Evolutionary conservation across 306 rosid species (phyloP), one percentile per base, ranked within the genome.

Genomic region (Alnus rubra): DNA sequence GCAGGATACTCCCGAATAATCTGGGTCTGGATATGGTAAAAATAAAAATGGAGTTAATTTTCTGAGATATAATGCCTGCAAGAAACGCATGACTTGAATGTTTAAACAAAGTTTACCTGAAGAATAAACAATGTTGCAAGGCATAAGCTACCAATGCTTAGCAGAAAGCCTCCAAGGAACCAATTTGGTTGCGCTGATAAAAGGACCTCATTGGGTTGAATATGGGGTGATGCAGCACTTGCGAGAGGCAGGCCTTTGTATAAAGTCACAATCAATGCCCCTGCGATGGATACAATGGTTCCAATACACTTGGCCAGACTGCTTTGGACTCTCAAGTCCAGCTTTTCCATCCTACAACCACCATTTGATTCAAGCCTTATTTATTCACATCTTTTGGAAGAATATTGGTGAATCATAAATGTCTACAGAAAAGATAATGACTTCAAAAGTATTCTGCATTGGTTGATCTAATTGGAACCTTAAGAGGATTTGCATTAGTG

Each of bases 151-250:
- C 52, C 59, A 35, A 1, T 1, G 69, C 88, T 82, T 71, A 87
- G 88, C 55, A 89, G 59, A 79, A 81, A 47, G 54, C 84, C 90
- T 63, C 88, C 93, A 49, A 83, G 2, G 13, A 89, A 23, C 93
- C 90, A 83, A 0, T 71, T 39, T 51, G 88, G 60, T 48, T 73
- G 31, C 4, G 1, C 35, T 23, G 84, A 68, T 16, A 76, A 73
- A 54, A 55, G 16, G n/a, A 23, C 69, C 69, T 47, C 76, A 19
- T 35, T 69, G 44, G 74, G 31, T n/a, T 2, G 64, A 55, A 30
- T 55, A 10, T 42, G 65, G 18, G 1, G 50, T 49, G 76, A 51
- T 1, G 51, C 13, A 62, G 37, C 7, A 42, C 50, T 4, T 48
- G 64, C 74, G 44, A 89, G 5, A 48, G 88, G 81, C 0, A 74